phyloP scores from a whole-genome alignment of 805 yeast species.

The Torulaspora franciscae region DNA sequence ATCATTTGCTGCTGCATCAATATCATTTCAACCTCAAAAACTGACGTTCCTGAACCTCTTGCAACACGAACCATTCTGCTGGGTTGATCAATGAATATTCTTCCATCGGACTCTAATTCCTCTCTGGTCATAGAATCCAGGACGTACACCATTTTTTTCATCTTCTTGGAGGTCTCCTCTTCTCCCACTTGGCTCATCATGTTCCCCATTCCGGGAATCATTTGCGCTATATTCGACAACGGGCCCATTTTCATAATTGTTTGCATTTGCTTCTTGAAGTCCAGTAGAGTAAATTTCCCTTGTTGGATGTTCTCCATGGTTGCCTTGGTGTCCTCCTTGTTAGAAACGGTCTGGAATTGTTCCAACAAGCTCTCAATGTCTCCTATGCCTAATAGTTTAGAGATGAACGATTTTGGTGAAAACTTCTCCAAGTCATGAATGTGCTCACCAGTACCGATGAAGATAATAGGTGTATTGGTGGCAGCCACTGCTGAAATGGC shows the following conservation, averaged over 20 bases:
- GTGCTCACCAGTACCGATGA: constrained; percentile 98
- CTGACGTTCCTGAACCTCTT: constrained; percentile 89
- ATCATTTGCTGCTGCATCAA: constrained; percentile 88
- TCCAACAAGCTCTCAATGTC: constrained; percentile 92
- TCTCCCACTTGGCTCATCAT: constrained; percentile 85
- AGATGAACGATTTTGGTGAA: constrained; percentile 81
- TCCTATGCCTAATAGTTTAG: constrained; percentile 92
- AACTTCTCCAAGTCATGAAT: constrained; percentile 88
- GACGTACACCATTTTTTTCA: constrained; percentile 84
- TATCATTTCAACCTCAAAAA: constrained; percentile 88
- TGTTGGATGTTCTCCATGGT: constrained; percentile 89
- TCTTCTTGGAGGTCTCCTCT: constrained; percentile 78
- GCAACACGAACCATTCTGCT: constrained; percentile 86
- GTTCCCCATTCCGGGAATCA: constrained; percentile 90
- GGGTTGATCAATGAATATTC: constrained; percentile 73
- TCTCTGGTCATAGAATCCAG: constrained; percentile 94
- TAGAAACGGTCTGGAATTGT: constrained; percentile 67
- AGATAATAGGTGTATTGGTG: constrained; percentile 88
- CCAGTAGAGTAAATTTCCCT: constrained; percentile 88
- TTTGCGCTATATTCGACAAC: constrained; percentile 82
- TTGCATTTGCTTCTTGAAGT: constrained; percentile 90
- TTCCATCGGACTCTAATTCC: constrained; percentile 88
- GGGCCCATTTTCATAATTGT: constrained; percentile 97
- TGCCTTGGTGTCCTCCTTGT: constrained; percentile 83
- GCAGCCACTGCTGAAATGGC: constrained; percentile 98